Conservation (phyloP, 352 stramenopile species). For the Globisporangium irregulare region DNA sequence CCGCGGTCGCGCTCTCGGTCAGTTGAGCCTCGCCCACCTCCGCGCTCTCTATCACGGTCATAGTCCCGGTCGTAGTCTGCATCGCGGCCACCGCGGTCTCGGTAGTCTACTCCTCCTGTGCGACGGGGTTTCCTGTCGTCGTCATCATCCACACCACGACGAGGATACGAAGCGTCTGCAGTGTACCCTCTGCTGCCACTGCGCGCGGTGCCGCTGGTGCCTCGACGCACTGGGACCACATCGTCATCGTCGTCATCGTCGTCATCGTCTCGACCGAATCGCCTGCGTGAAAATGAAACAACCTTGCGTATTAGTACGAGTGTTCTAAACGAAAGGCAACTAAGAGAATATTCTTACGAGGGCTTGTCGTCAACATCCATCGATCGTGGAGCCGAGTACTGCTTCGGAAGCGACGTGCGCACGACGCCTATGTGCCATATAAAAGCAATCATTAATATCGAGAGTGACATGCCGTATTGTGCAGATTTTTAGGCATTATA, state of each 20-base stretch:
- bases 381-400: conserved; percentile 72
- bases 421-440: conserved; percentile 51
- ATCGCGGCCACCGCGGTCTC: conserved; percentile 11
- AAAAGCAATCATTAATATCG: neutral
- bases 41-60: conserved; percentile 24
- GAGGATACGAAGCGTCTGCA: conserved; percentile 23
- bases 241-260: conserved; percentile 60
- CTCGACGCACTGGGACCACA: conserved; percentile 23
- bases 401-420: conserved; percentile 64
- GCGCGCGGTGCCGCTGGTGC: conserved; percentile 21
- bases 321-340: neutral
- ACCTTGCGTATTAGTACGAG: neutral
- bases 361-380: conserved; percentile 78
- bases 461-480: no score
- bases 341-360: conserved; percentile 45
- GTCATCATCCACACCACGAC: conserved; percentile 36
- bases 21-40: neutral
- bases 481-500: neutral
- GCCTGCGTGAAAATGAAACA: conserved; percentile 24
- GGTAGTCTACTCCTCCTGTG: conserved; percentile 12
- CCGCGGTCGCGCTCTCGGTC: conserved; percentile 17
- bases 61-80: conserved; percentile 20
- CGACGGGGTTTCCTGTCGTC: conserved; percentile 36
- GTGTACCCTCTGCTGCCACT: conserved; percentile 15
- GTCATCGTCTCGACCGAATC: conserved; percentile 73